Base-by-base conservation (phyloP, 129 eudicot species). In the Flaveria brownii region DNA sequence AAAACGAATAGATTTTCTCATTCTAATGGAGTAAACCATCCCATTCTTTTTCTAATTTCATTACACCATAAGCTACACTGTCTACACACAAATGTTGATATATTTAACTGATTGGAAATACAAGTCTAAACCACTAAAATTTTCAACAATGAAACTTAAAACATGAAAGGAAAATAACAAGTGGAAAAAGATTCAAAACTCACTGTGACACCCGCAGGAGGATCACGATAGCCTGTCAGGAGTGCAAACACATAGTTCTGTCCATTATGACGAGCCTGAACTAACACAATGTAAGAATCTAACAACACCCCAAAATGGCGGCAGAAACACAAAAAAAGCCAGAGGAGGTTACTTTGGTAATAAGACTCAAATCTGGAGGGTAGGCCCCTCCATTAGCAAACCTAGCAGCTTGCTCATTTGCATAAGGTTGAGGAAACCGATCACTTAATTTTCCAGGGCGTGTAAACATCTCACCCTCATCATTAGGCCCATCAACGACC, bases 381-480 rank as follows among this genome's bases (percentile, higher is more conserved):
- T 91, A 91, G 62, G 97, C 97, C 57, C 97, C 97, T 26, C 97
- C 97, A 65, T 91, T 91, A 46, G 97, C 96, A 83, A 91, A 91
- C 75, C 97, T 87, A 75, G 97, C 97, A 11, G 97, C 97, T 82
- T 84, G 86, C 57, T 92, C 96, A 75, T 92, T 92, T 5, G 89
- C 33, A 80, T 92, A 92, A n/a, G 97, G 97, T 80, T 88, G 77
- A 81, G 97, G 97, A 68, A 91, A 82, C 4, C 95, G 90, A 77
- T 91, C 97, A 76, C 97, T 91, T 68, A 91, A 79, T 69, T 91
- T 91, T 18, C 97, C 97, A 60, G 97, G 95, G 45, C 97, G 97
- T 20, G 92, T 81, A 64, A 85, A 91, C 97, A 91, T 91, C 81
- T 91, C 97, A 59, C 97, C 97, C 88, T 91, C 97, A 70, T 91